Base-by-base conservation (phyloP, 192 early-diverging fungal genomes). In the Chytriomyces confervae region DNA sequence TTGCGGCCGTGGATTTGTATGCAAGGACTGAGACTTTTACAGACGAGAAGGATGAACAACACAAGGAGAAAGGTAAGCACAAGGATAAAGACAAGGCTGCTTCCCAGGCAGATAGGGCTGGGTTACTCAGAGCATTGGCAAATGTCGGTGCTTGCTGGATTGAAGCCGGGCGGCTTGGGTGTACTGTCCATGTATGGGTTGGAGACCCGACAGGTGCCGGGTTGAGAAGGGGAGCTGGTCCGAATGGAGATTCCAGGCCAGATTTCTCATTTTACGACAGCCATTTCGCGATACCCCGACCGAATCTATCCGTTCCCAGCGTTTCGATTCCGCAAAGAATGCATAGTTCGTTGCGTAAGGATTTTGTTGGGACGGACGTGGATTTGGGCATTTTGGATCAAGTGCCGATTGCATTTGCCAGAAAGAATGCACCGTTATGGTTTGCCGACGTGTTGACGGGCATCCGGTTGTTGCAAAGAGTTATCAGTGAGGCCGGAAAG, bases 131-230 rank as follows among this genome's bases (percentile, higher is more conserved):
- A n/a, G 71, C 51, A 9, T 24, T 60, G n/a, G 18, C 20, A 23
- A 72, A 72, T 29, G 71, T 53, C 10, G 71, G 20, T 50, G 71
- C 71, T 18, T 72, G 71, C 53, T 72, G 71, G 71, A 5, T 72
- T 1, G 71, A 72, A 43, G 71, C 50, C 1, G 71, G 71, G 29
- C 2, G 71, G 29, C 36, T 72, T 8, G 71, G 71, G 0, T 43
- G 47, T 36, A 72, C 29, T 16, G 71, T 72, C 11, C 18, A 48
- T 50, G 48, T 60, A 16, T 48, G 47, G 29, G 71, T n/a, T 5
- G 57, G 51, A 9, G 71, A 61, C 51, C 20, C 16, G 1, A 24
- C 16, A 13, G 27, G n/a, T 29, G 16, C 63, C 27, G 29, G 18
- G 29, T 13, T 36, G 10, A 16, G 29, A 65, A 36, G 20, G 3